Base-by-base conservation (phyloP, 1,139 yeast genomes). In the Blastobotrys proliferans region DNA sequence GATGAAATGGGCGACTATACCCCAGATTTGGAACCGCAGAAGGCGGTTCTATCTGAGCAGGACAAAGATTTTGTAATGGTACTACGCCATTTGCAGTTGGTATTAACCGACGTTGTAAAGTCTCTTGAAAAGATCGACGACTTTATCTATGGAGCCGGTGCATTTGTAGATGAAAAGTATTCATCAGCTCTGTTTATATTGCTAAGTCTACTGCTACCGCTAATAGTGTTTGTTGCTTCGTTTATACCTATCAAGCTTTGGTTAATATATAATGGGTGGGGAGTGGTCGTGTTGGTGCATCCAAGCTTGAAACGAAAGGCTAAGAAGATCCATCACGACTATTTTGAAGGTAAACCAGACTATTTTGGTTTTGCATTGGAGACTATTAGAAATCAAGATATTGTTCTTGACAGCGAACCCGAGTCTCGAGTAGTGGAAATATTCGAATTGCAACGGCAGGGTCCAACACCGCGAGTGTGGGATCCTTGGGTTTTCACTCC, bases 321-420 rank as follows among this genome's bases (percentile, higher is more conserved):
- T 50, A 37, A 46, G 32, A 45, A 48, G 17, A 33, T 53, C 26
- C 38, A 50, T 24, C 47, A 48, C 35, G 53, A 51, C 11, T 54
- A 57, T 34, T 50, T 56, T 28, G 51, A 49, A 37, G 45, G 40
- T 24, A 44, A 46, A 28, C 60, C 54, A 31, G 46, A 46, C 28
- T 52, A 46, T 24, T 41, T 55, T 40, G 53, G 48, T 19, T 40
- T 51, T 25, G 27, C 60, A 9, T 49, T 65, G 10, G 58, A 63
- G 32, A 55, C 62, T 35, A 67, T 70, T 35, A 76, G 73, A 40
- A 59, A 76, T 35, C 59, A 62, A 26, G 79, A 76, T 46, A 72
- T 81, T 26, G 70, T 83, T 11, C 69, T 85, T 24, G 94, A 85
- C 57, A 92, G 83, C 47, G 82, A 86, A 0, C 81, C 81, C 39